Evolutionary conservation across 1,139 yeast species (phyloP).

Genomic region (Waltiozyma sp.): DNA sequence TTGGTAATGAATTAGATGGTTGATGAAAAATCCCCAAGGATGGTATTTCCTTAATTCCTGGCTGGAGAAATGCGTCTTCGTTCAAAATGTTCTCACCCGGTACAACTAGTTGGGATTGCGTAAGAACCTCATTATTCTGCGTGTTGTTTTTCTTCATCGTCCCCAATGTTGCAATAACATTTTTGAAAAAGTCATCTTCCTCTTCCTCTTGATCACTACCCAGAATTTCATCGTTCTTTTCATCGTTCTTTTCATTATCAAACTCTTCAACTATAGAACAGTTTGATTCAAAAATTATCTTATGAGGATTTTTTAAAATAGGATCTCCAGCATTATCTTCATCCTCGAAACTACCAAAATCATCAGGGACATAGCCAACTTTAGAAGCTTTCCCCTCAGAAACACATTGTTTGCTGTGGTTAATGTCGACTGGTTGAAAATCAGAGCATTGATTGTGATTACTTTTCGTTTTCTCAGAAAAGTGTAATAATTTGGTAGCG

Average conservation of each 20-base stretch:
- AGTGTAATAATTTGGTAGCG: background rate
- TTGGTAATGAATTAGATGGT: background rate
- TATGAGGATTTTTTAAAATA: too few relatives aligned
- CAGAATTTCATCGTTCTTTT: background rate
- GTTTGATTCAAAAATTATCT: background rate
- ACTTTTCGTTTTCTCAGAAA: background rate
- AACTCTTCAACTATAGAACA: background rate
- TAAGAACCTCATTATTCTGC: too few relatives aligned
- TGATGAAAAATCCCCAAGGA: too few relatives aligned
- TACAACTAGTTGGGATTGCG: too few relatives aligned
- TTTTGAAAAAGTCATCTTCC: background rate
- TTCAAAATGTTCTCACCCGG: too few relatives aligned
- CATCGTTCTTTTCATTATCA: too few relatives aligned
- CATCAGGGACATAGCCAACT: too few relatives aligned
- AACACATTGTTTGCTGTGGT: too few relatives aligned
- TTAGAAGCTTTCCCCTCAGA: too few relatives aligned
- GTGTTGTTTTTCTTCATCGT: background rate
- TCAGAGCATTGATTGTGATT: background rate
- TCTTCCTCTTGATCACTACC: background rate
- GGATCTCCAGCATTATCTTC: too few relatives aligned
- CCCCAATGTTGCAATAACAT: background rate
- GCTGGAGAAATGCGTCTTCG: background rate
- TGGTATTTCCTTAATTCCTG: too few relatives aligned
- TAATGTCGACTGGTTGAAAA: background rate
- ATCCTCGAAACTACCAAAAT: too few relatives aligned